Percentiles rank a stretch among this genome's conserved stretches.
Evolutionary conservation across 164 flowering plant species (phyloP).

Genomic region (Nelumbo lutea): DNA sequence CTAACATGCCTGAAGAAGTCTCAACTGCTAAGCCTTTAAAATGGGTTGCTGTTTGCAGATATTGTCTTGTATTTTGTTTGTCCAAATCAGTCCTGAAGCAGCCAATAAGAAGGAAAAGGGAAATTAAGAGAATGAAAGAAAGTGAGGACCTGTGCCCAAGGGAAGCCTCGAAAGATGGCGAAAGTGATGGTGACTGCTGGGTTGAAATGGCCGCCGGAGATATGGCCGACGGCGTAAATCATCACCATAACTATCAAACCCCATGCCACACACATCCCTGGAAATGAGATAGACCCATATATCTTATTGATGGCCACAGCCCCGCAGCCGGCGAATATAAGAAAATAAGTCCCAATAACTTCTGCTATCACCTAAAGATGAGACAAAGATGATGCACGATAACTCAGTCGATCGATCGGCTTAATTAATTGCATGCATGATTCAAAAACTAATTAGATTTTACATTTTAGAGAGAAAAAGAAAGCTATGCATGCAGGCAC

Average conservation of each 20-base stretch:
- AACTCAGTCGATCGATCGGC: no score
- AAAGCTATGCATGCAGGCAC: no score
- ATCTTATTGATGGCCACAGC: slow-evolving; percentile 42
- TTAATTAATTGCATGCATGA: neutral
- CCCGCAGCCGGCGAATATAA: slow-evolving; percentile 51
- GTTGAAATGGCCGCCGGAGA: slow-evolving; percentile 54
- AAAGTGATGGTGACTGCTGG: slow-evolving; percentile 56
- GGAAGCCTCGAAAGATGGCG: slow-evolving; percentile 38
- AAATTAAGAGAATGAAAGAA: no score
- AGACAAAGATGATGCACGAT: no score
- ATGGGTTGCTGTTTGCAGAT: no score
- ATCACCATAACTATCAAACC: slow-evolving; percentile 54
- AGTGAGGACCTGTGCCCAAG: slow-evolving; percentile 28
- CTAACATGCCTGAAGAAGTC: no score
- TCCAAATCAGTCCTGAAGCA: no score
- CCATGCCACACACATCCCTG: slow-evolving; percentile 46
- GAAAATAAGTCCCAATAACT: slow-evolving; percentile 43
- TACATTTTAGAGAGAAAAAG: no score
- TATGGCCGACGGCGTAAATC: slow-evolving; percentile 47
- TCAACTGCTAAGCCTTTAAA: no score
- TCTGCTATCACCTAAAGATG: slow-evolving; percentile 43
- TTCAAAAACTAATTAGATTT: neutral
- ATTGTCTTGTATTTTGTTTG: no score
- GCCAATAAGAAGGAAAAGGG: no score
- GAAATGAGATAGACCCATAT: slow-evolving; percentile 37